Base-by-base conservation (phyloP, 106 monocot species). In the Dendrobium huoshanense region DNA sequence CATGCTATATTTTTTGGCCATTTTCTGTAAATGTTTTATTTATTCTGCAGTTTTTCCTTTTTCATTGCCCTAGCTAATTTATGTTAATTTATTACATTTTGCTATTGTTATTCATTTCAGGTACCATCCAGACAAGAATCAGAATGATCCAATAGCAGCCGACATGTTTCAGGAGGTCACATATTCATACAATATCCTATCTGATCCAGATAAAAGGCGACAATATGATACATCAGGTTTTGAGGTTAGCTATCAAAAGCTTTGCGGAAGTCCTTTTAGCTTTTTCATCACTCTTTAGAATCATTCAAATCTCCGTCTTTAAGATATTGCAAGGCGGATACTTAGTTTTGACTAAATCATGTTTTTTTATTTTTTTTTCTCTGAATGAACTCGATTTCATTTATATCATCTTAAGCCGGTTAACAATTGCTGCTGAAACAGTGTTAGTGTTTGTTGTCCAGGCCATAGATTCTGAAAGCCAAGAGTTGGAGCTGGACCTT, bases 91-190 rank as follows among this genome's bases (percentile, higher is more conserved):
- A 33, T 15, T 70, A 37, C 33, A 70, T 70, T 37, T 37, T 70
- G 70, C 5, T 70, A 70, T 70, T 70, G 15, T 33, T 33, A 31
- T 65, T 70, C 70, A 42, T 75, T 78, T 19, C 86, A 98, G 98
- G 87, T 98, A 92, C 80, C 98, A 98, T 91, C 98, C 98, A 80
- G 98, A 98, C 86, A 98, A 98, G 91, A 98, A 98, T 87, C 89
- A 85, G 82, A 90, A 98, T 85, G 95, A 98, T 83, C 98, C 98
- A 75, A 81, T 91, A 73, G 91, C 95, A 65, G 85, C 91, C 51
- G 98, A 98, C 75, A 83, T 84, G n/a, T 98, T 98, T 75, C 88
- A 95, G 75, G 98, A 98, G 85, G 89, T 91, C 61, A 98, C 95
- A 44, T 91, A 85, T 86, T 98, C 98, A 16, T 95, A 98, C 48